Percentiles rank a stretch among this genome's conserved stretches.
Conservation (phyloP, 2,329 filamentous ascomycete genomes). For the Monilinia laxa region DNA sequence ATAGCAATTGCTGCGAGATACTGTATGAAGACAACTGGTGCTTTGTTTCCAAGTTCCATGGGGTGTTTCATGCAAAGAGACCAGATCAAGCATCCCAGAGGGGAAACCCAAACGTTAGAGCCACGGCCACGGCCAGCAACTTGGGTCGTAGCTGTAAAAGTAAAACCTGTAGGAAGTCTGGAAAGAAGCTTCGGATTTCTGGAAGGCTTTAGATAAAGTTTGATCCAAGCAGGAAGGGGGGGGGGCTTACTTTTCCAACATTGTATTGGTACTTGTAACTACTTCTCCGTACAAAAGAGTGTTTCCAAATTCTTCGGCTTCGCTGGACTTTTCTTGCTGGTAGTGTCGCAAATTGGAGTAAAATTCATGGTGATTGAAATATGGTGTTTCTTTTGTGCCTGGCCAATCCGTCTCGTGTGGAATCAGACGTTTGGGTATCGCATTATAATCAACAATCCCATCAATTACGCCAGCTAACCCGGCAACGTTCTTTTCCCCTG, state of each 20-base stretch:
- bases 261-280: constrained; percentile 88
- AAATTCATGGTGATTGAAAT: constrained; percentile 81
- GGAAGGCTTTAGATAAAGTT: constrained; percentile 21
- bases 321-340: constrained; percentile 52
- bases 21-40: constrained; percentile 89
- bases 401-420: constrained; percentile 70
- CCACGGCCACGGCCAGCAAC: constrained; percentile 85
- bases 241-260: constrained; percentile 73
- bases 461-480: constrained; percentile 46
- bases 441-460: constrained; percentile 71
- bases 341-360: constrained; percentile 71
- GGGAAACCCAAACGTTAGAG: constrained; percentile 91
- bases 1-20: constrained; percentile 89
- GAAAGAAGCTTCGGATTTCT: constrained; percentile 77
- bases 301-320: constrained; percentile 69
- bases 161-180: constrained; percentile 80
- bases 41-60: constrained; percentile 65
- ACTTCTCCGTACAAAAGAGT: constrained; percentile 85
- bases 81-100: constrained; percentile 81
- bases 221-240: constrained; percentile 7
- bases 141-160: constrained; percentile 81
- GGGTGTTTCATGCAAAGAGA: constrained; percentile 85
- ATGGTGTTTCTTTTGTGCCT: constrained; percentile 70
- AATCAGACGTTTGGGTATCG: constrained; percentile 70
- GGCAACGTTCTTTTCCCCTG: constrained; percentile 40